phyloP scores from a whole-genome alignment of 345 rosid genomes.

The Ceriops tagal region DNA sequence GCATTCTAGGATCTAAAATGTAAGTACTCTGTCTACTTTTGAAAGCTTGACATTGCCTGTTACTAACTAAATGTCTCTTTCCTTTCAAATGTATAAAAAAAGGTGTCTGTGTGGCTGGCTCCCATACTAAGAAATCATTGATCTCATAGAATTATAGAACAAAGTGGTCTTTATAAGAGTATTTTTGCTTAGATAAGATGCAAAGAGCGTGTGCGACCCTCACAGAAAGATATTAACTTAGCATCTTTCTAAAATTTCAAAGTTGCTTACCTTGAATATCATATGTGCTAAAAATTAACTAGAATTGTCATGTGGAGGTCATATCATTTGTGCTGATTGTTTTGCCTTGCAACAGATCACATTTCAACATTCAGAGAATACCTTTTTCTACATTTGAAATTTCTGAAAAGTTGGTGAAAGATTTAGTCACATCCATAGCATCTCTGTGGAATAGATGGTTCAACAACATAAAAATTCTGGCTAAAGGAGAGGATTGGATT shows the following conservation, averaged over 20 bases:
- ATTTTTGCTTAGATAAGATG: too few species aligned
- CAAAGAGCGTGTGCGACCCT: too few species aligned
- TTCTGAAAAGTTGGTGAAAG: slow-evolving; percentile 42
- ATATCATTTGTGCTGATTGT: slow-evolving; percentile 1
- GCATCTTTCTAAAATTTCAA: background rate
- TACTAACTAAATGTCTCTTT: too few species aligned
- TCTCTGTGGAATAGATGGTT: slow-evolving; percentile 55
- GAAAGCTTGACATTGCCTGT: background rate
- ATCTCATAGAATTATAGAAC: too few species aligned
- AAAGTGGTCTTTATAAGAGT: too few species aligned
- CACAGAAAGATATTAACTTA: too few species aligned
- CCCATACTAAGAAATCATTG: too few species aligned
- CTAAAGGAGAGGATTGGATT: slow-evolving; percentile 63
- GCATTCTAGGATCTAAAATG: slow-evolving; percentile 52
- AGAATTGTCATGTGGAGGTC: background rate
- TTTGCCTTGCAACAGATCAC: slow-evolving; percentile 46
- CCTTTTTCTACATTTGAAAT: slow-evolving; percentile 52
- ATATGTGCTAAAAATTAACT: background rate
- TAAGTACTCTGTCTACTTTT: slow-evolving; percentile 36
- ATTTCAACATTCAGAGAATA: slow-evolving; percentile 43
- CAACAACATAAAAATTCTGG: slow-evolving; percentile 35
- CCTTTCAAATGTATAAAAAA: too few species aligned
- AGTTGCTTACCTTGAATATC: background rate
- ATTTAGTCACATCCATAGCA: slow-evolving; percentile 40
- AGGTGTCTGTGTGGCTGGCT: too few species aligned